A percentile compares a stretch with the other conserved stretches of the same genome.
phyloP scores from a whole-genome alignment of 1,284 basidiomycete species.

The Tetrapyrgos nigripes region DNA sequence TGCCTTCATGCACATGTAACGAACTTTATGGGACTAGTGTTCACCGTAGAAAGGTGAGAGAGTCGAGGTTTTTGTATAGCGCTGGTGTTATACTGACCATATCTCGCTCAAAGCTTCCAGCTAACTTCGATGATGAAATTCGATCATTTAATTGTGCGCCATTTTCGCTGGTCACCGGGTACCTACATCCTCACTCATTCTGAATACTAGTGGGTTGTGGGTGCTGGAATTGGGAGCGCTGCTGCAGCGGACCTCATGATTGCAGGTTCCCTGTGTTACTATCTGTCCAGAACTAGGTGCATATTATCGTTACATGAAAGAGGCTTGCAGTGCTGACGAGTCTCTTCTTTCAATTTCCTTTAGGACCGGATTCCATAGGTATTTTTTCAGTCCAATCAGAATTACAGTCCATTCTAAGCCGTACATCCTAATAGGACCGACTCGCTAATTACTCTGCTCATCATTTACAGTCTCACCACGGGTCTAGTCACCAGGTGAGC shows the following conservation, averaged over 20 bases:
- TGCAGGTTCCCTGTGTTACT: constrained; percentile 45
- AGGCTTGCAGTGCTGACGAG: constrained; percentile 24
- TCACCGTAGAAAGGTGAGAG: constrained; percentile 45
- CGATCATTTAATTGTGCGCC: constrained; percentile 41
- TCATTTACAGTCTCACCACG: constrained; percentile 47
- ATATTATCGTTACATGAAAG: constrained; percentile 29
- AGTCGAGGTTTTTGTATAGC: background rate
- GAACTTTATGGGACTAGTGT: constrained; percentile 32
- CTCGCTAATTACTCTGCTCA: constrained; percentile 46
- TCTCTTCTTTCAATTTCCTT: background rate
- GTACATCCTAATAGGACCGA: constrained; percentile 37
- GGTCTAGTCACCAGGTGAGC: constrained; percentile 44
- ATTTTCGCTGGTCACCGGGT: background rate
- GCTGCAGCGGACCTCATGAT: constrained; percentile 49
- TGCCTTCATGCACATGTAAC: no score
- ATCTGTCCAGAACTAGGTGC: constrained; percentile 43
- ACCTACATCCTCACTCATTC: background rate
- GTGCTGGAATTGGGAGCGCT: constrained; percentile 47
- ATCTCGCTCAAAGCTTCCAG: constrained; percentile 30
- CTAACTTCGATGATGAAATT: constrained; percentile 36
- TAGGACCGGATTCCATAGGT: constrained; percentile 17
- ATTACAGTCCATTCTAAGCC: constrained; percentile 4
- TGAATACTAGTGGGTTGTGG: constrained; percentile 44
- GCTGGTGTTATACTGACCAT: background rate
- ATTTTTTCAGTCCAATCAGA: background rate